Evolutionary conservation across 768 basidiomycete genomes (phyloP).

Genomic region (Leccinum obscurum): DNA sequence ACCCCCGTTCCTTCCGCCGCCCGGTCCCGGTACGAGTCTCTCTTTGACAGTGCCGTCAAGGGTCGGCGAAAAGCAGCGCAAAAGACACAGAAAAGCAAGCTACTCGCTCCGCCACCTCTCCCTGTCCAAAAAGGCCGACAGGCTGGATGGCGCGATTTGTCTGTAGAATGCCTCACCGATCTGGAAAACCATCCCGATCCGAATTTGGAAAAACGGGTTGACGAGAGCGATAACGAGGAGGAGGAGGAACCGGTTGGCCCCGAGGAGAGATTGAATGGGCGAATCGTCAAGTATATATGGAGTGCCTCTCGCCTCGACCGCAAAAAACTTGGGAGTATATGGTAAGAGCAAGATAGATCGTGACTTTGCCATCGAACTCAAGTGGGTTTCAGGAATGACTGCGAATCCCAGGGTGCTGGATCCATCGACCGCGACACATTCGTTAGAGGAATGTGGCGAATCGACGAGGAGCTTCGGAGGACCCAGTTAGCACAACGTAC

Average conservation of each 20-base stretch:
- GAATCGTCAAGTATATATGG: constrained; percentile 63
- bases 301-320: constrained; percentile 54
- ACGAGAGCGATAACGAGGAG: constrained; percentile 21
- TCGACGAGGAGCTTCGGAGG: constrained; percentile 79
- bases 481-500: constrained; percentile 42
- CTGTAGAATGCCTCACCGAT: constrained; percentile 62
- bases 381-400: constrained; percentile 57
- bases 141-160: constrained; percentile 73
- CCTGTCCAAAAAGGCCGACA: constrained; percentile 47
- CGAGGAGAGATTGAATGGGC: constrained; percentile 55
- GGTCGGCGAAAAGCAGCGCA: constrained; percentile 44
- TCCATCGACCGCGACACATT: constrained; percentile 67
- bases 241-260: constrained; percentile 27
- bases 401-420: constrained; percentile 56
- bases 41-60: constrained; percentile 62
- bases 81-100: constrained; percentile 27
- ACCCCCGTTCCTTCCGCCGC: constrained; percentile 62
- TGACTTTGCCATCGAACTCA: not conserved
- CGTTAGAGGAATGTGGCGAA: constrained; percentile 80
- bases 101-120: constrained; percentile 38
- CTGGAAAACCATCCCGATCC: constrained; percentile 34
- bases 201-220: constrained; percentile 14
- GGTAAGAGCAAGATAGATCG: constrained; percentile 44
- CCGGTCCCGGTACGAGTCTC: constrained; percentile 61
- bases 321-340: constrained; percentile 58